Conservation (phyloP, 1,284 basidiomycete species). For the Hypsizygus ulmarius region DNA sequence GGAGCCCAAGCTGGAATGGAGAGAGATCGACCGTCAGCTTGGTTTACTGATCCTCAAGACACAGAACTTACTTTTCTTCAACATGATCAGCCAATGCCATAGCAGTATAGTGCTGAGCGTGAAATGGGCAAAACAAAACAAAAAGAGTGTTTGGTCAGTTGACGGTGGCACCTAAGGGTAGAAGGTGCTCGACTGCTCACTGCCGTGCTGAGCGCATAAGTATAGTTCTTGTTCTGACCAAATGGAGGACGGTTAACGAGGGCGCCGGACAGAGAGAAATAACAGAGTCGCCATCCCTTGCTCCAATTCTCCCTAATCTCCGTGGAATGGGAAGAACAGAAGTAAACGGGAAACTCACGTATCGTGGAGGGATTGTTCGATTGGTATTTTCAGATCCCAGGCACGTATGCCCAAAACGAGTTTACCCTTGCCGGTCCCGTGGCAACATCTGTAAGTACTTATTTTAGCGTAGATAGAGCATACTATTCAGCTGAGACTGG, state of each 20-base stretch:
- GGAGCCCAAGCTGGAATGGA: slow-evolving; percentile 25
- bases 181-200: not conserved
- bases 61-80: slow-evolving; percentile 14
- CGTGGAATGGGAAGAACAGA: not conserved
- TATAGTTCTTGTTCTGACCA: not conserved
- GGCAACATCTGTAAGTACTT: too few relatives aligned
- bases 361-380: too few relatives aligned
- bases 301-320: too few relatives aligned
- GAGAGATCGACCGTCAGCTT: not conserved
- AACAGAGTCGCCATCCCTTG: too few relatives aligned
- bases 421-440: too few relatives aligned
- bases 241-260: slow-evolving; percentile 5
- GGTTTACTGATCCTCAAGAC: not conserved
- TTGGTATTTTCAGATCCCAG: too few relatives aligned
- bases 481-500: too few relatives aligned
- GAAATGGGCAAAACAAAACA: not conserved
- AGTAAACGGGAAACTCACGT: not conserved
- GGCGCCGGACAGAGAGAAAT: not conserved
- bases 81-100: slow-evolving; percentile 13
- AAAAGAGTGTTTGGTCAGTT: slow-evolving; percentile 1
- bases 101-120: not conserved
- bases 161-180: not conserved
- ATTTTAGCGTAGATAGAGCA: too few relatives aligned
- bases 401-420: too few relatives aligned
- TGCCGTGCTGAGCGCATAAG: not conserved